Evolutionary conservation across 2,329 filamentous ascomycete species (phyloP), one percentile per base, ranked within the genome.

Genomic region (Calonectria crousiana): DNA sequence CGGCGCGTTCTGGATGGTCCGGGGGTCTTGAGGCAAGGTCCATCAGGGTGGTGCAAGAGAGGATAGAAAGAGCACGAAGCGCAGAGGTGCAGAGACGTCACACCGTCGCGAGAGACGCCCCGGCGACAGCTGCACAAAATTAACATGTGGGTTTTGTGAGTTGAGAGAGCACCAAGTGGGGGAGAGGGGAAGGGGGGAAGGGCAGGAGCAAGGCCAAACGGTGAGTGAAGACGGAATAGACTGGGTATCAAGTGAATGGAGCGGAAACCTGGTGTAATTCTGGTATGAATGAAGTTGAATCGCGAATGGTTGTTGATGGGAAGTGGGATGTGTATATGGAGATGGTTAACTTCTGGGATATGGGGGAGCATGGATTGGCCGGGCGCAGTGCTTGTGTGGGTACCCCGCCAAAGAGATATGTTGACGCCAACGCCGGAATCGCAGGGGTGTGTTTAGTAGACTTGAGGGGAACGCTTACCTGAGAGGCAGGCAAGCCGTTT

Each of bases 1-100:
- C 87, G 81, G 89, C 89, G 84, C 90, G 89, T 86, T 91, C 89
- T 87, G 85, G 87, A 83, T 86, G 85, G 84, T 90, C 88, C 81
- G 85, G 84, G 77, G 86, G 85, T 81, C 81, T 86, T 81, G 87
- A 86, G 82, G 86, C 84, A 83, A 85, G 87, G 87, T 90, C 89
- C 89, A 91, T 91, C 86, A 87, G 89, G 85, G 82, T 86, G 84
- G 82, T 82, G 83, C 81, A 82, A 81, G 80, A 77, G 38, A 69
- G 66, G 80, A 79, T 73, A 75, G 78, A 80, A 78, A 81, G 80
- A 81, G 83, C 81, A 83, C 82, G 82, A 83, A 83, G 85, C 84
- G 84, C 85, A 83, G 81, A 86, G 85, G 85, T 88, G 85, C 85
- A 85, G 82, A 84, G 84, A 86, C 83, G 85, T 86, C 84, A 84